These are phyloP conservation scores for Fraxinus excelsior DNA, from an alignment of 257 asterid species.

Conservation along the genomic window DNA sequence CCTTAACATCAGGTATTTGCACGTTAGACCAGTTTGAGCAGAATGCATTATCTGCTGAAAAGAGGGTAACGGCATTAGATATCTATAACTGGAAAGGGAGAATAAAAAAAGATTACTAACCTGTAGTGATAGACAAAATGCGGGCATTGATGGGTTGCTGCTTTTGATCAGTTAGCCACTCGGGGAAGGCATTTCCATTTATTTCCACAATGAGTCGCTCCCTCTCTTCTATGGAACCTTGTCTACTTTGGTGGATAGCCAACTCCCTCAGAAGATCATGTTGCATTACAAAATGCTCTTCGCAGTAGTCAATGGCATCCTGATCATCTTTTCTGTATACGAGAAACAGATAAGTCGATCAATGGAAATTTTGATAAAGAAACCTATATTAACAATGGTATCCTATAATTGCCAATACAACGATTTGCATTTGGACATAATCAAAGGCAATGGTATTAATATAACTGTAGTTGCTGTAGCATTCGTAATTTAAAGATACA, in stretches of 20 bases:
- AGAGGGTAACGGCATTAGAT: not conserved
- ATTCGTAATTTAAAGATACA: too few species aligned
- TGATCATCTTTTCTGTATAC: conserved; percentile 30
- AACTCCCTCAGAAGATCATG: conserved; percentile 45
- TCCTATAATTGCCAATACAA: too few species aligned
- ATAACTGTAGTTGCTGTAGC: too few species aligned
- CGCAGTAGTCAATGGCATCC: conserved; percentile 29
- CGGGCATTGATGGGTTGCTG: conserved; percentile 24
- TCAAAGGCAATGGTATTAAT: too few species aligned
- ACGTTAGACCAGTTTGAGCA: conserved; percentile 25
- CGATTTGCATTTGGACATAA: too few species aligned
- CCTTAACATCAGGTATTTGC: conserved; percentile 31
- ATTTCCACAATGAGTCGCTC: conserved; percentile 32
- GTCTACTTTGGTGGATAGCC: conserved; percentile 25
- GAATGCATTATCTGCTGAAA: conserved; percentile 31
- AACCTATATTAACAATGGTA: too few species aligned
- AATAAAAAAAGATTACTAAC: conserved; percentile 10
- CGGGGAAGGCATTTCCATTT: conserved; percentile 27
- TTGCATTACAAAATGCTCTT: conserved; percentile 33
- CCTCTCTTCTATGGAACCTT: conserved; percentile 27
- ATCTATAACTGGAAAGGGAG: not conserved
- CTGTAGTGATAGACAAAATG: conserved; percentile 38
- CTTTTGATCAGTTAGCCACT: conserved; percentile 26
- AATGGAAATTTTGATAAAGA: too few species aligned
- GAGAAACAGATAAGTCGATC: not conserved